Evolutionary conservation across 345 rosid genomes (phyloP).

Genomic region (Bruguiera parviflora): DNA sequence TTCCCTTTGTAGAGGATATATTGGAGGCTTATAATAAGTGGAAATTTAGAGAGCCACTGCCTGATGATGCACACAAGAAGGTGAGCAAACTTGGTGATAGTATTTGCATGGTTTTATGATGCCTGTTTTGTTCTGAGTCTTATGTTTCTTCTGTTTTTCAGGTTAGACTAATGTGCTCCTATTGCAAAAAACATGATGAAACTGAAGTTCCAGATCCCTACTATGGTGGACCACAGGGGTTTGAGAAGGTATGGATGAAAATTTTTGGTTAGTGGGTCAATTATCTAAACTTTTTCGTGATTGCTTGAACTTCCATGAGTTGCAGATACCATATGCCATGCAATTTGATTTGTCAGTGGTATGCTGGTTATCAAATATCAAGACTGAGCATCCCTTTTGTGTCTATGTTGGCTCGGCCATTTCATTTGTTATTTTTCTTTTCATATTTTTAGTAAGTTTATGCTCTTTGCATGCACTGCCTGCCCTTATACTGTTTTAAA

Average conservation of each 20-base stretch:
- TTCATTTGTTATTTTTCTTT: neutral
- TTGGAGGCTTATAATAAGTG: constrained; percentile 66
- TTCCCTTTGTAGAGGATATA: constrained; percentile 59
- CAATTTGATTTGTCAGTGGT: no score
- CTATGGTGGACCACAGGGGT: constrained; percentile 89
- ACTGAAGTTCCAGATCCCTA: constrained; percentile 91
- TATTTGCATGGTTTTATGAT: neutral
- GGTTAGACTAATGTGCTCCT: constrained; percentile 90
- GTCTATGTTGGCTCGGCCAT: no score
- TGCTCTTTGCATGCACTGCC: neutral
- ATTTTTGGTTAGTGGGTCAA: neutral
- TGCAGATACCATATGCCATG: neutral
- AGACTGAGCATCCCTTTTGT: no score
- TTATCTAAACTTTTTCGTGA: neutral
- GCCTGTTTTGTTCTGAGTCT: neutral
- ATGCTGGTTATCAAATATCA: neutral
- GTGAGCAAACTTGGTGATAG: constrained; percentile 21
- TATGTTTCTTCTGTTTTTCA: constrained; percentile 27
- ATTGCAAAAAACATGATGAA: constrained; percentile 80
- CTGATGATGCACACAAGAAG: constrained; percentile 77
- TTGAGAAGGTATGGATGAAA: constrained; percentile 63
- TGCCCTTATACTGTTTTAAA: neutral
- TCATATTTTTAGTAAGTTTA: neutral
- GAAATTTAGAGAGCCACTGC: constrained; percentile 59
- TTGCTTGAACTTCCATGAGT: neutral